Evolutionary conservation across 192 early-diverging fungal species (phyloP), one percentile per base, ranked within the genome.

Genomic region (Linnemannia elongata): DNA sequence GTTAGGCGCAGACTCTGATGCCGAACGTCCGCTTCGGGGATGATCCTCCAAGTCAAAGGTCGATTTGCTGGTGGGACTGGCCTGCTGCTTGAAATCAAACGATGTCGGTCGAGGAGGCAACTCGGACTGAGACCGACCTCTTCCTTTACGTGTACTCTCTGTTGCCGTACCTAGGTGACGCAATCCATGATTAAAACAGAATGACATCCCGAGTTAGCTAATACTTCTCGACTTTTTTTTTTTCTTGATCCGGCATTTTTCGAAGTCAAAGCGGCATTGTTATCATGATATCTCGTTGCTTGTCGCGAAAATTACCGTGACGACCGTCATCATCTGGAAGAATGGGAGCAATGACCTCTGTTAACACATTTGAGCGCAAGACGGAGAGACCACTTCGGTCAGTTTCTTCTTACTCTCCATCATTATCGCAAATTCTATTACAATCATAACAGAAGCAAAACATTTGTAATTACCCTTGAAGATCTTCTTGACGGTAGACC

Each of bases 81-180:
- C 78, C n/a, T 49, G 75, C n/a, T 49, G 75, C 6, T 49, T 70
- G 39, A 71, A 54, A 33, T 78, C 85, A 54, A 87, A 74, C 33
- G 79, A 76, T 0, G 85, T 35, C 1, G 69, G 79, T 38, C 63
- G 75, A 27, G 63, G 75, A 15, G 85, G 85, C 7, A 81, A 24
- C 72, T 87, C 85, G 9, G 85, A 87, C 3, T 69, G 57, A 1
- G 85, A 87, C n/a, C 85, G 85, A 52, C 27, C 71, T 44, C 85
- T 33, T 72, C 85, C 76, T 75, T 39, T 49, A 41, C 68, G 47
- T 15, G 30, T n/a, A 3, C n/a, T 30, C 30, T 74, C 45, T 66
- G 60, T 66, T 66, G 60, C 27, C 35, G 60, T 12, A 66, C 60
- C 60, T 66, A 66, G 1, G 27, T 33, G 60, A 66, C 60, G 60